Conservation (phyloP, 148 eudicot species). For the Vaccinium myrtillus region DNA sequence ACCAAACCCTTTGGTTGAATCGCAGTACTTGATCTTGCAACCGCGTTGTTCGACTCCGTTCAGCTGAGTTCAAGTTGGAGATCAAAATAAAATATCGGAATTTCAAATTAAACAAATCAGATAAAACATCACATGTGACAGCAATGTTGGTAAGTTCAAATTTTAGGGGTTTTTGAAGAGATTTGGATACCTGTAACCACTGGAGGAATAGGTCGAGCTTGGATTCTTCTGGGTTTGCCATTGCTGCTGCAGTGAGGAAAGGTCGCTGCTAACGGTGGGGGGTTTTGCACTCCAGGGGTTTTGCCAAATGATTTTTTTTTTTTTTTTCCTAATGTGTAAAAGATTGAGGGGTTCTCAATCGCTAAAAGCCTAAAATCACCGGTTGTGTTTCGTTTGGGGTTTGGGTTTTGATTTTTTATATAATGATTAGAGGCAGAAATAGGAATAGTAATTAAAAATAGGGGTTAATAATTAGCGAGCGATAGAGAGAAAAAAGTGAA, state of each 20-base stretch:
- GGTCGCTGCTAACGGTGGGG: not conserved
- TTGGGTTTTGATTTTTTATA: too few relatives aligned
- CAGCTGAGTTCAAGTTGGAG: conserved; percentile 36
- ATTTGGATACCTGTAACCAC: conserved; percentile 60
- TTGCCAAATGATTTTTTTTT: too few relatives aligned
- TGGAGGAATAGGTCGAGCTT: conserved; percentile 65
- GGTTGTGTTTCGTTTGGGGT: too few relatives aligned
- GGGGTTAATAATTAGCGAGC: too few relatives aligned
- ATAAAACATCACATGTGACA: not conserved
- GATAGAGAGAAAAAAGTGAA: too few relatives aligned
- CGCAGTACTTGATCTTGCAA: conserved; percentile 69
- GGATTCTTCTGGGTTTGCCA: conserved; percentile 44
- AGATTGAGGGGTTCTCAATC: too few relatives aligned
- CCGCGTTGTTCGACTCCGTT: conserved; percentile 77
- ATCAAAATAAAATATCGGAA: too few relatives aligned
- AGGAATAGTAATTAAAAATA: too few relatives aligned
- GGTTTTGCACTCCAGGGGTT: not conserved
- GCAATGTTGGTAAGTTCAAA: not conserved
- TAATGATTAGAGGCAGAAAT: too few relatives aligned
- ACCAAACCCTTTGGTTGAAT: conserved; percentile 77
- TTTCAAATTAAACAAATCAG: not conserved
- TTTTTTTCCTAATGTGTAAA: too few relatives aligned
- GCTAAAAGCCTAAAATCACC: too few relatives aligned
- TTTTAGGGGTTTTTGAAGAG: not conserved
- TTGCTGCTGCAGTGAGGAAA: not conserved